Base-by-base conservation (phyloP, 2,329 filamentous ascomycete genomes). In the Xylaria sp. region DNA sequence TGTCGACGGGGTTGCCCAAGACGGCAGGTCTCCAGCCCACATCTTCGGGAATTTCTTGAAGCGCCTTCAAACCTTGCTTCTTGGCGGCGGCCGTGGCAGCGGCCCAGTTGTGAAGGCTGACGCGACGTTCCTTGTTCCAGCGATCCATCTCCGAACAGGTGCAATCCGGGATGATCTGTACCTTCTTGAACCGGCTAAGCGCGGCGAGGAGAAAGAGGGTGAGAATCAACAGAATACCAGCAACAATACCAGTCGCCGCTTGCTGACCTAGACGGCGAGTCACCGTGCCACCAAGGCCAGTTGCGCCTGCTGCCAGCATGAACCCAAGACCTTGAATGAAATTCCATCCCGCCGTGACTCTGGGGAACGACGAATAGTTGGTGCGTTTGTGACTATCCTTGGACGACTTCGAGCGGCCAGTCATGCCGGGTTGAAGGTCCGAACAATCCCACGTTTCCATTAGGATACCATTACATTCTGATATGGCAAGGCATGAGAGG, bases 401-500 rank as follows among this genome's bases (percentile, higher is more conserved):
- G 2, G 69, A 67, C n/a, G 76, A 76, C 34, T 74, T 76, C n/a
- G 78, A 78, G 13, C 78, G 78, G 35, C 83, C 82, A 5, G 81
- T 88, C 78, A 88, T 87, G 9, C 87, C 86, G 1, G 87, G 85
- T 65, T 89, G 88, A 3, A 92, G 78, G 71, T 92, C 90, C 47
- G 87, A 90, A n/a, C 86, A 89, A 70, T 92, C 90, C 71, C 88
- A 92, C 0, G 86, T 87, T 69, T 92, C 89, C 89, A 92, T 92
- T 70, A 92, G 82, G 37, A 92, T 75, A 0, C 89, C 88, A 64
- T 88, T 84, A 72, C 89, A 91, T 73, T 92, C 89, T 2, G 89
- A 83, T 51, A 91, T 85, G 1, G 88, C 89, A 8, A 93, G 80
- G 55, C 85, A 87, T 1, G 86, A 88, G 4, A 91, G 76, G 66